Evolutionary conservation across 2,329 filamentous ascomycete genomes (phyloP).

Genomic region (Diaporthe ampelina): DNA sequence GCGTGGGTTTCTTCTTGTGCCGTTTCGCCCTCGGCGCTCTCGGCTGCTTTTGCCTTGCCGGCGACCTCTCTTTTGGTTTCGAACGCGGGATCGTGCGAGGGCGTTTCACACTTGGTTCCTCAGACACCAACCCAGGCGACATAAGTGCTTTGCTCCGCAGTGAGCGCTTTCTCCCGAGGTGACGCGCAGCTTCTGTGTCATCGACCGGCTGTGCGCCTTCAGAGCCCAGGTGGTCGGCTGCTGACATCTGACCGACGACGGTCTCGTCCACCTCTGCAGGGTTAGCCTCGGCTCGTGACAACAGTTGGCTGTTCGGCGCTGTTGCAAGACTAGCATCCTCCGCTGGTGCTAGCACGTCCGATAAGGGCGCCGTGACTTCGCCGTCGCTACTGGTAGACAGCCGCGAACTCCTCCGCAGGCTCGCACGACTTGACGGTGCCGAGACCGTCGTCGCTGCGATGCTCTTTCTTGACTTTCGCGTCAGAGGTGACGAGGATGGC

Average conservation of each 20-base stretch:
- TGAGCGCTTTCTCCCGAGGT: conserved; percentile 59
- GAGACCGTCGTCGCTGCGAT: conserved; percentile 51
- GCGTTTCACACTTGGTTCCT: conserved; percentile 54
- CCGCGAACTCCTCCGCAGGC: conserved; percentile 41
- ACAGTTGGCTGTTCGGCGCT: conserved; percentile 21
- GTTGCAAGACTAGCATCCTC: background rate
- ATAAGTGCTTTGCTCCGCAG: conserved; percentile 54
- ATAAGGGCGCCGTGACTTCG: conserved; percentile 50
- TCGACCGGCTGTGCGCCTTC: conserved; percentile 61
- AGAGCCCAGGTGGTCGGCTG: conserved; percentile 41
- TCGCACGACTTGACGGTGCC: conserved; percentile 49
- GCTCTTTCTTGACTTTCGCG: conserved; percentile 54
- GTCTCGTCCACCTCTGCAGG: conserved; percentile 34
- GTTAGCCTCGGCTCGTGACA: background rate
- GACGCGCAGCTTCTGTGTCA: conserved; percentile 57
- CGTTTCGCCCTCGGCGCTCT: conserved; percentile 42
- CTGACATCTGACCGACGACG: conserved; percentile 43
- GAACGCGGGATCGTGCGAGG: conserved; percentile 48
- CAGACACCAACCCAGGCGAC: conserved; percentile 59
- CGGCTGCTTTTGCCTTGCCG: conserved; percentile 56
- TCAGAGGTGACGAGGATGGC: conserved; percentile 59
- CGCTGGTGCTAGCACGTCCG: conserved; percentile 34
- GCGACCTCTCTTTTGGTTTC: conserved; percentile 53
- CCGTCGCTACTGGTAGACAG: conserved; percentile 38
- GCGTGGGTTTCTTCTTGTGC: conserved; percentile 37